Evolutionary conservation across 768 basidiomycete species (phyloP).

Genomic region (Rickenella mellea): DNA sequence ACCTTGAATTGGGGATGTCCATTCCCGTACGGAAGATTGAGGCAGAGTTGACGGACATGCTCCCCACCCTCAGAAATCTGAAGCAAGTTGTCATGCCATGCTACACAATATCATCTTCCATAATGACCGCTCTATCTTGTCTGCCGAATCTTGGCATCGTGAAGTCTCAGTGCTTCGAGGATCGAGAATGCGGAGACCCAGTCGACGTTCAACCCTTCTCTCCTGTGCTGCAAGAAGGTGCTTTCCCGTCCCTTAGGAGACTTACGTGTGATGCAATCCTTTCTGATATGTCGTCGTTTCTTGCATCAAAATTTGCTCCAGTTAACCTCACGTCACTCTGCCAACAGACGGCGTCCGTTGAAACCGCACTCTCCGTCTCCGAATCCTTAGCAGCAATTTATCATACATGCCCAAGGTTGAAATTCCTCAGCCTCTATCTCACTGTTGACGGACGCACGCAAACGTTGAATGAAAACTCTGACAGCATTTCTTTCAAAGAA

Average conservation of each 20-base stretch:
- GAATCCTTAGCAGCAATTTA: neutral
- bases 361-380: neutral
- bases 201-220: neutral
- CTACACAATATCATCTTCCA: neutral
- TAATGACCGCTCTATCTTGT: neutral
- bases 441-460: no score
- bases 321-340: neutral
- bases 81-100: neutral
- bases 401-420: neutral
- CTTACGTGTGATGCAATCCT: neutral
- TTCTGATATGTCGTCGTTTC: neutral
- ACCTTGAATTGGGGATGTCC: neutral
- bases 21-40: neutral
- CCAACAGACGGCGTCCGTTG: neutral
- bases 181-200: no score
- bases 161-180: neutral
- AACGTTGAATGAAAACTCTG: no score
- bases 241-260: neutral
- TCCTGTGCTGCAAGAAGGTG: neutral
- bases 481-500: neutral
- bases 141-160: neutral
- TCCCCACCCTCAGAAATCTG: neutral
- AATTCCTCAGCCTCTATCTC: neutral
- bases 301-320: neutral
- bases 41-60: neutral